phyloP scores from a whole-genome alignment of 2,329 filamentous ascomycete species.

The Chaetothyriales sp. region DNA sequence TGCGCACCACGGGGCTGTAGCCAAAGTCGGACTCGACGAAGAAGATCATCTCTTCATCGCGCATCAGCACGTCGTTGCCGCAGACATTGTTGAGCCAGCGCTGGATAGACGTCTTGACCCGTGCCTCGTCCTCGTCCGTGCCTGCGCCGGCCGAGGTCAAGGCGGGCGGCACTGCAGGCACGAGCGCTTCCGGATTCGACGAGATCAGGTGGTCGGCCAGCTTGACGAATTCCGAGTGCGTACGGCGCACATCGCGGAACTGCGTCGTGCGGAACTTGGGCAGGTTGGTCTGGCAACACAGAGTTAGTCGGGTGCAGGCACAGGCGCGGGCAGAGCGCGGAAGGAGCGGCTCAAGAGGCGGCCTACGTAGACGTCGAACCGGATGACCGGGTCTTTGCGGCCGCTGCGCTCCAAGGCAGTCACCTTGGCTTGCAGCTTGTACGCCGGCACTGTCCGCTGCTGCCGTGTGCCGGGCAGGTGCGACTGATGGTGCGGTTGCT shows the following conservation, averaged over 20 bases:
- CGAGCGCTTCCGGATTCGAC: conserved; percentile 89
- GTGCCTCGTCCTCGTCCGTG: conserved; percentile 84
- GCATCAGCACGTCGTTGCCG: conserved; percentile 79
- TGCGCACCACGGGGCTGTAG: conserved; percentile 87
- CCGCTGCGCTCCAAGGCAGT: conserved; percentile 84
- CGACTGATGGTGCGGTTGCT: conserved; percentile 18
- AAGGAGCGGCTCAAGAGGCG: neutral
- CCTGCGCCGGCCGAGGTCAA: conserved; percentile 86
- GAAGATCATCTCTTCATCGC: conserved; percentile 91
- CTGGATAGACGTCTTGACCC: conserved; percentile 81
- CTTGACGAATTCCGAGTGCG: conserved; percentile 92
- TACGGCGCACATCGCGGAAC: conserved; percentile 89
- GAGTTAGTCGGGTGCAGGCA: neutral
- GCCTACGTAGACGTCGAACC: conserved; percentile 91
- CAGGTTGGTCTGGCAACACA: conserved; percentile 67
- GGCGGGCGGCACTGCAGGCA: conserved; percentile 89
- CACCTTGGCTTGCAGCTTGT: conserved; percentile 86
- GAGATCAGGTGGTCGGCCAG: conserved; percentile 93
- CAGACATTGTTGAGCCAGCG: conserved; percentile 92
- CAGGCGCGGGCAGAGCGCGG: neutral
- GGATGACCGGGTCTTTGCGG: conserved; percentile 86
- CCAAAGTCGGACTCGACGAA: conserved; percentile 99
- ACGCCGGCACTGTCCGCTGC: conserved; percentile 48
- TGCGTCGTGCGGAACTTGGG: conserved; percentile 95
- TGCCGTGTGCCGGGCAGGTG: conserved; percentile 25